Percentiles rank a stretch among this genome's conserved stretches.
Conservation (phyloP, 345 rosid species). For the Odontarrhena argentea region DNA sequence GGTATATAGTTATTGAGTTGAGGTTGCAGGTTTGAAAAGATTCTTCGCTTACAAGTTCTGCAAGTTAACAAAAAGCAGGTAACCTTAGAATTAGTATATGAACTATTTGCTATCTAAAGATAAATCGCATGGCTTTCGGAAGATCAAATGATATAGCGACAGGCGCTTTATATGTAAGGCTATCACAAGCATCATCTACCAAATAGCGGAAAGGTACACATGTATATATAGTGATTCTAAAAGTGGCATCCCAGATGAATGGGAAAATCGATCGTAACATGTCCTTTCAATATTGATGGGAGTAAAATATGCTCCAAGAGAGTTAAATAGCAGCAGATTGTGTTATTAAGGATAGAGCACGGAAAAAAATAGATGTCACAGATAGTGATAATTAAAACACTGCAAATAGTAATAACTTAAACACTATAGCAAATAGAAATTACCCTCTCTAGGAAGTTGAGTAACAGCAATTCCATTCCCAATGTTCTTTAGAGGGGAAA, state of each 20-base stretch:
- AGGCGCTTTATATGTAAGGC: background rate
- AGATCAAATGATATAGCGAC: background rate
- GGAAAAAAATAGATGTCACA: too few species aligned
- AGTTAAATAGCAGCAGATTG: conserved; percentile 3
- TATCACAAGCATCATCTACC: conserved; percentile 22
- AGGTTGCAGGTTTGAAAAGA: conserved; percentile 44
- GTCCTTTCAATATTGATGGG: background rate
- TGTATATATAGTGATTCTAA: background rate
- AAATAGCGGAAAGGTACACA: conserved; percentile 17
- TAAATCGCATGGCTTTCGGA: background rate
- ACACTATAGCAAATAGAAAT: too few species aligned
- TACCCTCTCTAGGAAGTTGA: conserved; percentile 50
- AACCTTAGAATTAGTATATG: conserved; percentile 10
- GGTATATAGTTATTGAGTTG: conserved; percentile 72
- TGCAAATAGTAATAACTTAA: too few species aligned
- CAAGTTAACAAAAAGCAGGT: conserved; percentile 23
- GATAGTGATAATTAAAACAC: too few species aligned
- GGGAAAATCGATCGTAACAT: background rate
- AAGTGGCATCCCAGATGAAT: background rate
- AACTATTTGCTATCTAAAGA: conserved; percentile 18
- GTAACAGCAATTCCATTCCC: conserved; percentile 41
- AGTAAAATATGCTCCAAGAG: conserved; percentile 8
- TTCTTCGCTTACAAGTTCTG: conserved; percentile 52
- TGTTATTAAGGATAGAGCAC: conserved; percentile 10
- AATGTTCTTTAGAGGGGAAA: conserved; percentile 44